Evolutionary conservation across 2,329 filamentous ascomycete genomes (phyloP), one percentile per base, ranked within the genome.

Genomic region (Aspergillus quadrilineatus): DNA sequence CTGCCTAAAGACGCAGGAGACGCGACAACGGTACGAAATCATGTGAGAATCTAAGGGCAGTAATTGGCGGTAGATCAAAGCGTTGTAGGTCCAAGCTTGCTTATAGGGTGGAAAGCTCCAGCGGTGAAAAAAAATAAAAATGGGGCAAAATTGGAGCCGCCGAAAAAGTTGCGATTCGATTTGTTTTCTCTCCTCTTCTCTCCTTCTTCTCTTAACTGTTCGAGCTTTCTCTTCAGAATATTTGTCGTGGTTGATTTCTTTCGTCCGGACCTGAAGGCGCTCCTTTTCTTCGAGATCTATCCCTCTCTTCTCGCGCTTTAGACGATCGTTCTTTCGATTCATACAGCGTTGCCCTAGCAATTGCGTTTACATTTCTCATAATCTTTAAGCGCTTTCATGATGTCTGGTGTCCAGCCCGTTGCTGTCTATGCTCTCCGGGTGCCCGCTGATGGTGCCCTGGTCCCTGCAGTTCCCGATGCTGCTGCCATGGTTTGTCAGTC

Each of bases 391-490:
- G 62, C 62, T 39, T 53, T 53, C 63, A 73, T 63, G 60, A 80
- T 80, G 78, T 78, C 78, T 61, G 76, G 71, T 58, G 68, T 75
- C 62, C 76, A 79, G 59, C 84, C 82, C 72, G 89, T 94, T 76
- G 90, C 89, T 74, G 83, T 97, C 73, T 99, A 94, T 75, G 92
- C 92, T 78, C 88, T 97, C 66, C 87, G 91, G 81, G 89, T 97
- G 77, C 92, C 92, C 67, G 83, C 90, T 67, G 90, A 89, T 71
- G 90, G 90, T 77, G 80, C 91, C 73, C 80, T 94, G 74, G 86
- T 97, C 67, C 88, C 90, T 64, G 91, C 90, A 56, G 80, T 86
- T 62, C 82, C 87, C 62, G 87, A 93, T 65, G 88, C 93, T 69
- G 89, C 90, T 72, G 90, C 91, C 59, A 89, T 89, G 74, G 91